Evolutionary conservation across 768 basidiomycete genomes (phyloP).

Genomic region (Pisolithus marmoratus): DNA sequence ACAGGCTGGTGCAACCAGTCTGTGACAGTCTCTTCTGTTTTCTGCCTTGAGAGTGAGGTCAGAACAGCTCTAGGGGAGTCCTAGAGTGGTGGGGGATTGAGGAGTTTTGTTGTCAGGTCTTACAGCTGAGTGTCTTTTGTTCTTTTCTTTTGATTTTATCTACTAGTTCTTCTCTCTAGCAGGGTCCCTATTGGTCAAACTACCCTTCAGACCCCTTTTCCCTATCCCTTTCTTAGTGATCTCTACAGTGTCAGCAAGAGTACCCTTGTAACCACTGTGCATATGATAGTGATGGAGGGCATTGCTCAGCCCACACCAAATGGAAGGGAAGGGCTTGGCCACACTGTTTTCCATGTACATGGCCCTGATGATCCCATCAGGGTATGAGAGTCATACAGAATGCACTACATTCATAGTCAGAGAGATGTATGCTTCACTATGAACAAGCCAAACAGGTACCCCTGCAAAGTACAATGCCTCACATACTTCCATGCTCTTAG

Average conservation of each 20-base stretch:
- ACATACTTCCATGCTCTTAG: background rate
- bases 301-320: background rate
- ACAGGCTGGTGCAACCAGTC: too few species aligned
- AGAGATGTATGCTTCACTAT: background rate
- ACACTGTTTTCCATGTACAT: background rate
- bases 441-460: constrained; percentile 6
- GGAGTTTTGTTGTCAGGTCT: too few species aligned
- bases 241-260: background rate
- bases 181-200: too few species aligned
- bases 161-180: too few species aligned
- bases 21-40: too few species aligned
- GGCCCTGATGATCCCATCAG: background rate
- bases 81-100: too few species aligned
- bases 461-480: constrained; percentile 3
- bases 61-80: too few species aligned
- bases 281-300: background rate
- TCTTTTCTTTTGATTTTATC: too few species aligned
- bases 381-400: background rate
- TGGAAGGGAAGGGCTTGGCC: background rate
- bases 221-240: too few species aligned
- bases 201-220: too few species aligned
- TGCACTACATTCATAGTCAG: background rate
- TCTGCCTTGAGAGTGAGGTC: too few species aligned
- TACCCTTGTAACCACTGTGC: background rate
- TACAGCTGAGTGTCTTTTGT: too few species aligned